Evolutionary conservation across 441 rosid species (phyloP).

Genomic region (Euphorbia corollata): DNA sequence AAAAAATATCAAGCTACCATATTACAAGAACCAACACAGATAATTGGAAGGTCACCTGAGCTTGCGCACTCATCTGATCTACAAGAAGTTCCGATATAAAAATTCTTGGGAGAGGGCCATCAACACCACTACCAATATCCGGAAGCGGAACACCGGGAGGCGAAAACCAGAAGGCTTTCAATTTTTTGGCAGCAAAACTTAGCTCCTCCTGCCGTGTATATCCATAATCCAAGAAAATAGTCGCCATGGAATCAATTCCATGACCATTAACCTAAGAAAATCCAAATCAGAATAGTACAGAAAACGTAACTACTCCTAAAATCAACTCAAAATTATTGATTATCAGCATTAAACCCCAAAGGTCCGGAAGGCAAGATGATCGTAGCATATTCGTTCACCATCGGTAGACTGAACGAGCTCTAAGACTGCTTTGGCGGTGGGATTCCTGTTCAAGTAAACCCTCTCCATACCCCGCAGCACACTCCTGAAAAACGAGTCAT

Average conservation of each 20-base stretch:
- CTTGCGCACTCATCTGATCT: constrained; percentile 58
- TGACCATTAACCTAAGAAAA: constrained; percentile 51
- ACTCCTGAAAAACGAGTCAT: constrained; percentile 61
- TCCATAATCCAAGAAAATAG: constrained; percentile 73
- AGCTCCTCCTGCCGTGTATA: constrained; percentile 66
- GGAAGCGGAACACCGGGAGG: constrained; percentile 46
- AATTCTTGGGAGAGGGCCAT: constrained; percentile 76
- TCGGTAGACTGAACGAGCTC: constrained; percentile 56
- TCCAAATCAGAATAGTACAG: background rate
- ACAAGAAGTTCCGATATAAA: constrained; percentile 92
- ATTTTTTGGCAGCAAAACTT: constrained; percentile 81
- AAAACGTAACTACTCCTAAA: background rate
- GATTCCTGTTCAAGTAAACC: constrained; percentile 65
- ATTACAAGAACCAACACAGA: constrained; percentile 1
- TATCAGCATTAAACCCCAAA: constrained; percentile 51
- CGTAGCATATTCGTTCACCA: constrained; percentile 55
- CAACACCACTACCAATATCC: constrained; percentile 28
- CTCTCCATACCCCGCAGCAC: constrained; percentile 60
- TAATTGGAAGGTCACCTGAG: constrained; percentile 43
- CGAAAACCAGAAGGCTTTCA: constrained; percentile 89
- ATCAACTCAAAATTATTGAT: background rate
- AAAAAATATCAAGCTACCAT: too few species aligned
- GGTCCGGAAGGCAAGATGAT: constrained; percentile 87
- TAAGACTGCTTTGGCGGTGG: constrained; percentile 66
- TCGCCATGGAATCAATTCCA: constrained; percentile 75